Conservation (phyloP, 768 basidiomycete species). For the Kwoniella dendrophila region DNA sequence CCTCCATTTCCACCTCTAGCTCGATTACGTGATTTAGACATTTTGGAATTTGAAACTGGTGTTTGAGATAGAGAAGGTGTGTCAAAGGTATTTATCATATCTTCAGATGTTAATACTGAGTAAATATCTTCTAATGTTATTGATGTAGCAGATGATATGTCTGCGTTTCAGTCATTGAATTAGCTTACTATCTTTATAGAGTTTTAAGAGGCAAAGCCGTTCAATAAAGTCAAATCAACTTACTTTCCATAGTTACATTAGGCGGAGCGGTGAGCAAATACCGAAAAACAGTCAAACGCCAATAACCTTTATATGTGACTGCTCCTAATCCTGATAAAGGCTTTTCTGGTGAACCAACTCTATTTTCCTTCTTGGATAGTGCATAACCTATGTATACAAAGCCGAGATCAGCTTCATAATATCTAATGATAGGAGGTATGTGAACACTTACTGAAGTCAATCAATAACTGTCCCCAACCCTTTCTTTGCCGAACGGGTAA, state of each 20-base stretch:
- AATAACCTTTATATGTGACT: constrained; percentile 92
- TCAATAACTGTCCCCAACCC: constrained; percentile 95
- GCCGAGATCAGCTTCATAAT: neutral
- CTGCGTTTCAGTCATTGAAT: constrained; percentile 52
- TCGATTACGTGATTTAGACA: constrained; percentile 4
- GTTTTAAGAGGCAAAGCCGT: neutral
- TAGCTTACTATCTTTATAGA: too few species aligned
- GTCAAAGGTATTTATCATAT: constrained; percentile 65
- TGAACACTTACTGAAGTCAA: constrained; percentile 86
- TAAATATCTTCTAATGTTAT: constrained; percentile 90
- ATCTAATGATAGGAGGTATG: neutral
- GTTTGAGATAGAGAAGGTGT: constrained; percentile 23
- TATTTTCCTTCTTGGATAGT: constrained; percentile 89
- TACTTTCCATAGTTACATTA: constrained; percentile 74
- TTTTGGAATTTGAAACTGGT: neutral
- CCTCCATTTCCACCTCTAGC: too few species aligned
- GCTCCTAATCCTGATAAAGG: constrained; percentile 90
- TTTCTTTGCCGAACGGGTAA: constrained; percentile 88
- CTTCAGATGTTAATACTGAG: constrained; percentile 69
- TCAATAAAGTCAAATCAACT: constrained; percentile 31
- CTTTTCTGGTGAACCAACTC: constrained; percentile 90
- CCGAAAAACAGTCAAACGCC: constrained; percentile 84
- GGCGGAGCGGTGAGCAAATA: constrained; percentile 68
- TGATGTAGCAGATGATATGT: constrained; percentile 79
- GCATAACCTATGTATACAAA: constrained; percentile 72